A percentile compares a stretch with the other conserved stretches of the same genome.
These are phyloP conservation scores for Oenanthe sinensis DNA, from an alignment of 129 eudicot species.

Conservation along the genomic window DNA sequence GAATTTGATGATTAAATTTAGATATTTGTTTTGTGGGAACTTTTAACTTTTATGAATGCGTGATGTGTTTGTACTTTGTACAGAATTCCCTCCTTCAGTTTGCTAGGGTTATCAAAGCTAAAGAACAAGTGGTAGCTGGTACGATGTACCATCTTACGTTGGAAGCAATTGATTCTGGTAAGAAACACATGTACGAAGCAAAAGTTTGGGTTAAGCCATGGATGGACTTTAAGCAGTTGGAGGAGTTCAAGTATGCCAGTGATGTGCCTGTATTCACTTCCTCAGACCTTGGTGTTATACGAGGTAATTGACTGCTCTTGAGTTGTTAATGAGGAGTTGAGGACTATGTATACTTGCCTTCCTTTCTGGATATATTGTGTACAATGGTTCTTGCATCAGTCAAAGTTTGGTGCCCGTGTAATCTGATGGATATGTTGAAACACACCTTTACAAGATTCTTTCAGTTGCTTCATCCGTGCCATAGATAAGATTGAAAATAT, in stretches of 20 bases:
- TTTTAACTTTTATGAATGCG: background rate
- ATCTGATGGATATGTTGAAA: background rate
- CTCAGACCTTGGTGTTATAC: slow-evolving; percentile 4
- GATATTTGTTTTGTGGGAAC: background rate
- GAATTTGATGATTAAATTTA: background rate
- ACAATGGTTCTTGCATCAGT: background rate
- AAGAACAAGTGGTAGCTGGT: slow-evolving; percentile 55
- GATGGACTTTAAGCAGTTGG: slow-evolving; percentile 42
- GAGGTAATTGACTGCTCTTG: slow-evolving; percentile 7
- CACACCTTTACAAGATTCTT: background rate
- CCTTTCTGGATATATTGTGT: background rate
- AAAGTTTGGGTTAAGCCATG: slow-evolving; percentile 58
- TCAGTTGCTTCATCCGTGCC: background rate
- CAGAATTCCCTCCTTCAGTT: slow-evolving; percentile 40
- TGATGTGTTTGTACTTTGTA: slow-evolving; percentile 13
- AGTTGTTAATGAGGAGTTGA: background rate
- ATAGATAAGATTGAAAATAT: background rate
- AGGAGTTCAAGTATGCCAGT: slow-evolving; percentile 32
- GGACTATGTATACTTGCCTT: background rate
- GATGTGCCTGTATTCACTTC: slow-evolving; percentile 3
- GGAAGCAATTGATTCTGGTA: slow-evolving; percentile 39
- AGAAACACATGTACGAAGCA: slow-evolving; percentile 34
- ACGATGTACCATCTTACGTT: slow-evolving; percentile 36
- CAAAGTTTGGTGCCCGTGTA: background rate
- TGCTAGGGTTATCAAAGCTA: slow-evolving; percentile 29